Evolutionary conservation across 2,329 filamentous ascomycete species (phyloP).

Genomic region (Colletotrichum camelliae): DNA sequence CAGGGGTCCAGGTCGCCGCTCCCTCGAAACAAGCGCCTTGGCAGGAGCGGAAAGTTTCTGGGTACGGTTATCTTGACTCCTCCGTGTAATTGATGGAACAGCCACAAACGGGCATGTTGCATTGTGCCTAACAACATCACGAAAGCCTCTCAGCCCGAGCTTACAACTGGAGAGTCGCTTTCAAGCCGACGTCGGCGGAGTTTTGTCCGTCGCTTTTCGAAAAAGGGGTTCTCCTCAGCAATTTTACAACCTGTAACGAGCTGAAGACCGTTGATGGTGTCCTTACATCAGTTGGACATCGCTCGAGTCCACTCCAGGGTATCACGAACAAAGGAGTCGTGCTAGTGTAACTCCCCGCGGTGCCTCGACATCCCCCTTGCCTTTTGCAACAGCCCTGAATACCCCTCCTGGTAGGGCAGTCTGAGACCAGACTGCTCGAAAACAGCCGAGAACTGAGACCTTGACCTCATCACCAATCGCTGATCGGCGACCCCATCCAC

Average conservation of each 20-base stretch:
- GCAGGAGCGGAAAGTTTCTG: neutral
- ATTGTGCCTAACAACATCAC: neutral
- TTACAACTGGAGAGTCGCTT: neutral
- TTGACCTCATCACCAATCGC: neutral
- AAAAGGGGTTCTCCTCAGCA: neutral
- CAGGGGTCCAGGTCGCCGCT: slow-evolving; percentile 5
- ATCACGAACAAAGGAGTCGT: slow-evolving; percentile 1
- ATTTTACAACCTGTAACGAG: neutral
- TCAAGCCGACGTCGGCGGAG: neutral
- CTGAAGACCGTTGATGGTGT: neutral
- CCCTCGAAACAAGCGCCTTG: neutral
- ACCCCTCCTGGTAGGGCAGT: neutral
- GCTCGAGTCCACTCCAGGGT: neutral
- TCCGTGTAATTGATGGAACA: neutral
- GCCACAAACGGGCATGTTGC: neutral
- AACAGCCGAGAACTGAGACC: slow-evolving; percentile 8
- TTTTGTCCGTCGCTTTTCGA: neutral
- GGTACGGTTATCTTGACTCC: neutral
- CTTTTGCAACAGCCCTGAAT: neutral
- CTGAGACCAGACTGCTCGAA: neutral
- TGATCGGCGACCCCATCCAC: neutral
- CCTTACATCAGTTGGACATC: neutral
- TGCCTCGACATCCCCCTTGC: neutral
- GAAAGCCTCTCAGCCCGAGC: neutral
- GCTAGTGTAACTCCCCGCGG: neutral